Base-by-base conservation (phyloP, 2,329 filamentous ascomycete species). In the Nemania sp. region DNA sequence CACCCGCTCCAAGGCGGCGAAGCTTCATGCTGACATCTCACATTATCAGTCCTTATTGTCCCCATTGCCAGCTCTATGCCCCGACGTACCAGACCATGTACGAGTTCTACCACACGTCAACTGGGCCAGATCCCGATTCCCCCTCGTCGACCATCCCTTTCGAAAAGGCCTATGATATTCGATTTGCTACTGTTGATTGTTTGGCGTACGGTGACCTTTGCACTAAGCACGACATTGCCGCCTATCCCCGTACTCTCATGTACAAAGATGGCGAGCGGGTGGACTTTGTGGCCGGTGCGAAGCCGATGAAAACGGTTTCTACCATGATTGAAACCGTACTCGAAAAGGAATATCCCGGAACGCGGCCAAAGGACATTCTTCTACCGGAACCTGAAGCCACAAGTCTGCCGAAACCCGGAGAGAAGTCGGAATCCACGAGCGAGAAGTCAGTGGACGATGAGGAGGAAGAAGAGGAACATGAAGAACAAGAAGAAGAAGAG, bases 61-160 rank as follows among this genome's bases (percentile, higher is more conserved):
- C 80, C 41, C 91, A 96, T 72, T 97, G 92, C 75, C 80, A 81
- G 69, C 77, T 81, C 44, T 89, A 91, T 66, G 91, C 90, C 47
- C 94, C 94, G 6, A 86, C 84, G 45, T 97, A 85, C 79, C 91
- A 97, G 73, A 97, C 92, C 5, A 73, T 93, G 12, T 96, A 97
- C 78, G 94, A 99, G 75, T 97, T 86, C 73, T 99, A 97, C 76
- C 77, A 90, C 75, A 97, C 92, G 31, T 94, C 90, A 31, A 86
- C 91, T 65, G 87, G 88, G 14, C 75, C 86, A 70, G 64, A 76
- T 71, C 62, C 81, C 75, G 73, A 80, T 74, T 64, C 77, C 70
- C 59, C 83, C 74, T 74, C 79, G 34, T 73, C 74, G 12, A 57
- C 61, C 7, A 39, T 62, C 7, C 62, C 67, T 23, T 97, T 97